A percentile compares a stretch with the other conserved stretches of the same genome.
phyloP scores from a whole-genome alignment of 2,329 filamentous ascomycete species.

The Zasmidium cellare region DNA sequence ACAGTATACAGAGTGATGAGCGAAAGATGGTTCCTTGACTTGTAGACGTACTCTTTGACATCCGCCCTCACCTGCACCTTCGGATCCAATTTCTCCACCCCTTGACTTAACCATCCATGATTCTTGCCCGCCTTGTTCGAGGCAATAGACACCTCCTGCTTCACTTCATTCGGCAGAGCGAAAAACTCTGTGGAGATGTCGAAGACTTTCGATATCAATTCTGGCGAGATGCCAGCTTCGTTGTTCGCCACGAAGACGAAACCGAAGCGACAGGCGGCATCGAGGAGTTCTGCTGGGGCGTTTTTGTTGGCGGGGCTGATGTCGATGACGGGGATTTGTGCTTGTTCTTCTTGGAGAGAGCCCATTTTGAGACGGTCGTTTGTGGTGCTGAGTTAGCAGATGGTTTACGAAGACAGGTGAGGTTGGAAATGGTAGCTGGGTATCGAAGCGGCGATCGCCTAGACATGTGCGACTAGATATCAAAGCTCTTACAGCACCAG shows the following conservation, averaged over 20 bases:
- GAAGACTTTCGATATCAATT: slow-evolving; percentile 71
- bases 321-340: slow-evolving; percentile 76
- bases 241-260: slow-evolving; percentile 87
- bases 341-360: slow-evolving; percentile 5
- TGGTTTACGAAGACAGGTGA: background rate
- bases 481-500: too few species aligned
- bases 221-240: slow-evolving; percentile 61
- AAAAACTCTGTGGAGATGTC: slow-evolving; percentile 73
- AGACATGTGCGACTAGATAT: background rate
- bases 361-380: slow-evolving; percentile 5
- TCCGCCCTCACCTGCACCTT: slow-evolving; percentile 71
- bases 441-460: background rate
- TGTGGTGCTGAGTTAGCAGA: background rate
- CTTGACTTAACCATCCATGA: slow-evolving; percentile 84
- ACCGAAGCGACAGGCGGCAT: slow-evolving; percentile 78
- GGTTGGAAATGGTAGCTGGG: background rate
- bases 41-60: slow-evolving; percentile 68
- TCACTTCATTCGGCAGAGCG: slow-evolving; percentile 67
- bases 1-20: slow-evolving; percentile 8
- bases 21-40: too few species aligned
- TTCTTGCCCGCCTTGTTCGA: slow-evolving; percentile 65
- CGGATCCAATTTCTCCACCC: slow-evolving; percentile 84
- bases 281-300: slow-evolving; percentile 68
- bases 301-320: slow-evolving; percentile 60
- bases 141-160: slow-evolving; percentile 71